Base-by-base conservation (phyloP, 2,329 filamentous ascomycete species). In the Penicillium decumbens region DNA sequence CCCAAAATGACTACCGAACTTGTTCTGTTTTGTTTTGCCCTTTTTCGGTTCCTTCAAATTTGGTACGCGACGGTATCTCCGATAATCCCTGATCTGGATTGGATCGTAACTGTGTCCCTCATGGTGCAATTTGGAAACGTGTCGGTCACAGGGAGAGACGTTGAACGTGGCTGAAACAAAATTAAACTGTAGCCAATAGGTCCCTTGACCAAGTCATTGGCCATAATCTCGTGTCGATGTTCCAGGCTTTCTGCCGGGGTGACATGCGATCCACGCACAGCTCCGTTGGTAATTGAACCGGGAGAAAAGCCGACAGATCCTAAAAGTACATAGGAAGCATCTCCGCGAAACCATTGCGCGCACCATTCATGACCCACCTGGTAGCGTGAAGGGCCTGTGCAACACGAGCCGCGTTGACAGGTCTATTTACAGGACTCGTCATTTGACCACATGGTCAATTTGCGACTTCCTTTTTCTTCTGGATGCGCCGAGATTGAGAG, bases 401-500 rank as follows among this genome's bases (percentile, higher is more conserved):
- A 45, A 57, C 52, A 53, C 44, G 53, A 46, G 46, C 47, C 52
- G 47, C 52, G 47, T 53, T 58, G 56, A 57, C 55, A 55, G 50
- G 56, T 58, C 52, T 15, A 52, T 44, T 51, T 39, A 25, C 37
- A 20, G 30, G 43, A 47, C 43, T 38, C 25, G 27, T 54, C 35
- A 51, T 51, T 54, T 42, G 50, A 52, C 37, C 32, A 10, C 32
- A n/a, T 45, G 41, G 50, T 45, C 43, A 43, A 37, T 25, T 12
- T 38, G 18, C 39, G 25, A 47, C 18, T 39, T 45, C 45, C 25
- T 53, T 44, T 51, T 47, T 44, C 20, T 13, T 53, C 56, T 48
- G 46, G 50, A 35, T 27, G 41, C 30, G 27, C 8, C 44, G 24
- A 43, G 50, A 29, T 30, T 40, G 23, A 23, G 9, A 47, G 47